Evolutionary conservation across 768 basidiomycete genomes (phyloP).

Genomic region (Chlorophyllum brunneum): DNA sequence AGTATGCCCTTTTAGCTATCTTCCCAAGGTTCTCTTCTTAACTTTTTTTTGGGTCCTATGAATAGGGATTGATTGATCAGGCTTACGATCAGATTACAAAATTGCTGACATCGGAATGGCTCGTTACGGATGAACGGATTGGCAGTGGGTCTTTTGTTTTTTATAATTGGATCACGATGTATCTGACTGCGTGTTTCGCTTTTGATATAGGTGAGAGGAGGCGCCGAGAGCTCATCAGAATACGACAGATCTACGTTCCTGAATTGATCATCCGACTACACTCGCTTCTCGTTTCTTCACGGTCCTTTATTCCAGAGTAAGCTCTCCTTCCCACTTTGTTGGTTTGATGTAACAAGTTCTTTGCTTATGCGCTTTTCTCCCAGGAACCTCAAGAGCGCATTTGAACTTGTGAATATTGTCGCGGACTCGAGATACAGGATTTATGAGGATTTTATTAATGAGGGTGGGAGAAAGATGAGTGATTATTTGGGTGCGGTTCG

Average conservation of each 20-base stretch:
- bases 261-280: constrained; percentile 88
- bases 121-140: constrained; percentile 51
- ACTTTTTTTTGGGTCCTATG: neutral
- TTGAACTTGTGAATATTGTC: constrained; percentile 79
- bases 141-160: constrained; percentile 29
- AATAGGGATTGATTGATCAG: constrained; percentile 56
- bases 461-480: constrained; percentile 55
- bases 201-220: constrained; percentile 43
- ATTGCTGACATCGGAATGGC: constrained; percentile 76
- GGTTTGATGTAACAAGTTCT: neutral
- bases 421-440: constrained; percentile 85
- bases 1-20: neutral
- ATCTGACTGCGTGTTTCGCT: neutral
- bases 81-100: constrained; percentile 64
- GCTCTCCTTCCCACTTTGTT: constrained; percentile 21
- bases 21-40: neutral
- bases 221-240: constrained; percentile 66
- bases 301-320: constrained; percentile 61
- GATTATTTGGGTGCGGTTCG: constrained; percentile 76
- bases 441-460: constrained; percentile 78
- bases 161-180: neutral
- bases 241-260: constrained; percentile 85
- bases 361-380: neutral
- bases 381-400: constrained; percentile 73
- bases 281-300: constrained; percentile 60